These are phyloP conservation scores for Brassica rapa DNA, from an alignment of 345 rosid species.

Conservation along the genomic window DNA sequence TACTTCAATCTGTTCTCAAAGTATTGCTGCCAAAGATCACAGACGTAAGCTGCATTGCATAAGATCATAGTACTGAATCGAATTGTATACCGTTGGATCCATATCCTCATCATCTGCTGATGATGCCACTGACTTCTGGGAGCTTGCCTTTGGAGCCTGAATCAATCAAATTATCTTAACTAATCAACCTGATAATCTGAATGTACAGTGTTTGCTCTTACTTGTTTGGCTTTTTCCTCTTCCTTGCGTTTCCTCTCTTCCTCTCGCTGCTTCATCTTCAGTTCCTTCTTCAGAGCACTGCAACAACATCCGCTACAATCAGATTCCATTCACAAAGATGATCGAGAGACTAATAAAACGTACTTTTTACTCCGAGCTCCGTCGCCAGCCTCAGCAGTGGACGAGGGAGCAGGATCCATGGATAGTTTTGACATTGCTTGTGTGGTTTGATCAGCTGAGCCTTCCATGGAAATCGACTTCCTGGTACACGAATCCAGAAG, in stretches of 20 bases:
- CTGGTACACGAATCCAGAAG: not conserved
- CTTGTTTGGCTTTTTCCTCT: conserved; percentile 51
- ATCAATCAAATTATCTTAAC: conserved; percentile 3
- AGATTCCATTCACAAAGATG: not conserved
- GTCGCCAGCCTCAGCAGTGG: conserved; percentile 14
- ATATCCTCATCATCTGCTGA: conserved; percentile 87
- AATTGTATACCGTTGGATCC: conserved; percentile 77
- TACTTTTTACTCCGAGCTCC: conserved; percentile 82
- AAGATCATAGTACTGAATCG: not conserved
- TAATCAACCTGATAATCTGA: not conserved
- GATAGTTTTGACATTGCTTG: conserved; percentile 17
- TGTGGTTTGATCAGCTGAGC: conserved; percentile 23
- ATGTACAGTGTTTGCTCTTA: conserved; percentile 1
- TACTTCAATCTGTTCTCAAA: conserved; percentile 73
- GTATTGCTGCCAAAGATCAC: conserved; percentile 68
- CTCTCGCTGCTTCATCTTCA: conserved; percentile 70
- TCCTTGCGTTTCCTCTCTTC: conserved; percentile 82
- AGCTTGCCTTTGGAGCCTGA: conserved; percentile 25
- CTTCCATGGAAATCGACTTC: not conserved
- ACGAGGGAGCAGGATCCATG: conserved; percentile 24
- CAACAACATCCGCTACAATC: not conserved
- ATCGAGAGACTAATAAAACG: not conserved
- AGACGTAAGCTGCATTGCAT: conserved; percentile 6
- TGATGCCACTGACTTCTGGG: conserved; percentile 36
- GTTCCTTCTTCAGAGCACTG: conserved; percentile 87